Evolutionary conservation across 164 flowering plant genomes (phyloP).

Genomic region (Echeveria elegans): DNA sequence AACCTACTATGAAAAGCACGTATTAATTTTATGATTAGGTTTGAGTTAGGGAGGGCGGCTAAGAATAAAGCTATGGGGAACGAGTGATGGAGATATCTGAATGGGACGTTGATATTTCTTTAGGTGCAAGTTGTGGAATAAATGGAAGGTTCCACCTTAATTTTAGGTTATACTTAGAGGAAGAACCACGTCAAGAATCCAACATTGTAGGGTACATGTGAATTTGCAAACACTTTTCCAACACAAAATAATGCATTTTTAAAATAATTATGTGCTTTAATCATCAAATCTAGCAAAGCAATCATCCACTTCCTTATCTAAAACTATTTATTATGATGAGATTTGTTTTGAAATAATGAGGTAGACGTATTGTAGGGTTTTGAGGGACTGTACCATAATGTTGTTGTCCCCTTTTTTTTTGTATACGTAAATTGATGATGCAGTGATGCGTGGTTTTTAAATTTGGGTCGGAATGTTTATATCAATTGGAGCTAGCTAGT

Average conservation of each 20-base stretch:
- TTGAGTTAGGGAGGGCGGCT: neutral
- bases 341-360: neutral
- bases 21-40: neutral
- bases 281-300: neutral
- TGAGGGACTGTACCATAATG: neutral
- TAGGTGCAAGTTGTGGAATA: neutral
- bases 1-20: neutral
- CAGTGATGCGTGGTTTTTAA: neutral
- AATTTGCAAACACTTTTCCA: neutral
- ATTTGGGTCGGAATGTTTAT: too few species aligned
- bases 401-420: neutral
- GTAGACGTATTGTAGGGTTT: neutral
- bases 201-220: conserved; percentile 2
- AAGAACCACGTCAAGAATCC: conserved; percentile 5
- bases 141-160: neutral
- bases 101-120: neutral
- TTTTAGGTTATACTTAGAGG: neutral
- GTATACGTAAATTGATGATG: too few species aligned
- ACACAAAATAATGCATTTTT: neutral
- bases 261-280: neutral
- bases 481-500: too few species aligned
- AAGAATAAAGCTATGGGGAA: neutral
- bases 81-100: neutral
- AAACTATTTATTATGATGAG: neutral
- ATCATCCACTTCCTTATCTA: neutral